Conservation (phyloP, 106 monocot species). For the Allium sativum region DNA sequence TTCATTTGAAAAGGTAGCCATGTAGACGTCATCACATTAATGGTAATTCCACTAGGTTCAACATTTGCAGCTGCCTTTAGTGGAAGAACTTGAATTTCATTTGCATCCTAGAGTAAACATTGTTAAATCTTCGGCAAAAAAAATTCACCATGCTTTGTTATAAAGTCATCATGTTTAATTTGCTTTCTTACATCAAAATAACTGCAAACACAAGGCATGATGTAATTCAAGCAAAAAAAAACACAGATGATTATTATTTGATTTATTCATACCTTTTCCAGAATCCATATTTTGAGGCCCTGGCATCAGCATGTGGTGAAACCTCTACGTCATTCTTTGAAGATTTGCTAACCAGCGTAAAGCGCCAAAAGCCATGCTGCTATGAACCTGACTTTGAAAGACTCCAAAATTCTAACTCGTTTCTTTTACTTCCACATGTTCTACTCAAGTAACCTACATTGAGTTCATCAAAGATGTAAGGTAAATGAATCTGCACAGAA, state of each 20-base stretch:
- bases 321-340: slow-evolving; percentile 40
- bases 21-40: slow-evolving; percentile 69
- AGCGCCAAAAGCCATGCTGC: slow-evolving; percentile 53
- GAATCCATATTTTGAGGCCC: slow-evolving; percentile 17
- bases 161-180: slow-evolving; percentile 61
- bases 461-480: too few relatives aligned
- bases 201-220: slow-evolving; percentile 12
- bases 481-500: too few relatives aligned
- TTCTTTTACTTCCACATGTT: slow-evolving; percentile 51
- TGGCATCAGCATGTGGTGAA: slow-evolving; percentile 21
- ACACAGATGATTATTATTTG: too few relatives aligned
- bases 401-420: slow-evolving; percentile 20
- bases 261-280: neutral
- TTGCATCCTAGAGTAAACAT: slow-evolving; percentile 28
- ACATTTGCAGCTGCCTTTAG: slow-evolving; percentile 28
- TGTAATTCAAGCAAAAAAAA: too few relatives aligned
- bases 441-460: slow-evolving; percentile 56
- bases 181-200: slow-evolving; percentile 28
- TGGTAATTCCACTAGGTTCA: slow-evolving; percentile 50
- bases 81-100: slow-evolving; percentile 37
- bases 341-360: slow-evolving; percentile 8
- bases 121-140: slow-evolving; percentile 47
- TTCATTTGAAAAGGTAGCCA: slow-evolving; percentile 59
- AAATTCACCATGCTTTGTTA: slow-evolving; percentile 61
- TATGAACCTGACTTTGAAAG: slow-evolving; percentile 35